Evolutionary conservation across 176 grass and related monocot genomes (phyloP).

Genomic region (Echinochloa phyllopogon): DNA sequence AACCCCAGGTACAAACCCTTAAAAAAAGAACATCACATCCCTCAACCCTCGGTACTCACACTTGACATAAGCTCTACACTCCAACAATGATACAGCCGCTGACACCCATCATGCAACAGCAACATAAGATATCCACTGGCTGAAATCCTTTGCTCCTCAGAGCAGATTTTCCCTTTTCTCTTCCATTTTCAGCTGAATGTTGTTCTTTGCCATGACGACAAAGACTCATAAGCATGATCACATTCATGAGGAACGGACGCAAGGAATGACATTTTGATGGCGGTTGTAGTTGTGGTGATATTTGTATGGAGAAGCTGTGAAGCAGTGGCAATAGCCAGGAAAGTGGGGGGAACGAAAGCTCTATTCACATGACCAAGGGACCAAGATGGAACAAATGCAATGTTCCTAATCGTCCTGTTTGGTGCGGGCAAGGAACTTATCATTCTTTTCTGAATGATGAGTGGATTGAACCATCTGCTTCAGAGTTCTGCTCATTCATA

Average conservation of each 20-base stretch:
- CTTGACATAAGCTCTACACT: slow-evolving; percentile 43
- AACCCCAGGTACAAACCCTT: slow-evolving; percentile 39
- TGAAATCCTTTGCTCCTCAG: slow-evolving; percentile 24
- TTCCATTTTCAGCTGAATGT: slow-evolving; percentile 22
- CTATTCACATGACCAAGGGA: slow-evolving; percentile 56
- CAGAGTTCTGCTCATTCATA: slow-evolving; percentile 54
- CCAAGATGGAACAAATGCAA: slow-evolving; percentile 33
- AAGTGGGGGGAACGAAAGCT: slow-evolving; percentile 17
- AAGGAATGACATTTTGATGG: slow-evolving; percentile 24
- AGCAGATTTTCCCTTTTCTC: slow-evolving; percentile 15
- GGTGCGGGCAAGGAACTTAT: slow-evolving; percentile 33
- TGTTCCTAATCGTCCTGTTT: slow-evolving; percentile 33
- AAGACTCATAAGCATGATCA: slow-evolving; percentile 33
- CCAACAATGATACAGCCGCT: slow-evolving; percentile 20
- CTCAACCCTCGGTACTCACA: slow-evolving; percentile 45
- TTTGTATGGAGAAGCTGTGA: slow-evolving; percentile 39
- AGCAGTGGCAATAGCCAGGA: slow-evolving; percentile 42
- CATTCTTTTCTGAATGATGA: slow-evolving; percentile 33
- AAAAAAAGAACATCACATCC: slow-evolving; percentile 41
- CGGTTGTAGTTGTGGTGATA: slow-evolving; percentile 27
- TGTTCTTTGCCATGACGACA: not conserved
- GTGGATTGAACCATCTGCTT: slow-evolving; percentile 41
- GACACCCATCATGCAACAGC: slow-evolving; percentile 38
- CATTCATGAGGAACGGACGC: slow-evolving; percentile 45
- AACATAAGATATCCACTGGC: slow-evolving; percentile 17